Base-by-base conservation (phyloP, 768 basidiomycete species). In the Hypsizygus marmoreus region DNA sequence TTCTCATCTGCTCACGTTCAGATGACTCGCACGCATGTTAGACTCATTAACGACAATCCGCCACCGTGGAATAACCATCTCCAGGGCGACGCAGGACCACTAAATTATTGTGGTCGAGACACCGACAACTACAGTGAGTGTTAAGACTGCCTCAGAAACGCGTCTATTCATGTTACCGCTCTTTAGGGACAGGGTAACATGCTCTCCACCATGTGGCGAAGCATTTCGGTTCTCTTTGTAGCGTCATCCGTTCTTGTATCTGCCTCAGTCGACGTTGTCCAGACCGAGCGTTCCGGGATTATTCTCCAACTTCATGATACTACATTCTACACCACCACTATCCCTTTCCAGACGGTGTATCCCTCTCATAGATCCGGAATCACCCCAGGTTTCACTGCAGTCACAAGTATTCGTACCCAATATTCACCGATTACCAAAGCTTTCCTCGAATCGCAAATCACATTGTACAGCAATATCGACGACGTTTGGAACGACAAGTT, bases 401-500 rank as follows among this genome's bases (percentile, higher is more conserved):
- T 55, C 1, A 70, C 68, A 2, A 59, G 61, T 33, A 54, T 70
- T 34, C 54, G 57, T 28, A 41, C 61, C 6, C 54, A 42, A 14
- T 50, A 54, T 39, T 56, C 62, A 17, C 56, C 57, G 1, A 62
- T 65, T 42, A 66, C 61, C 8, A 54, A 55, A 23, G 42, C 54
- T 10, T 58, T 58, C 45, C 56, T 70, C 6, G 51, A 64, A 40
- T 36, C 56, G 0, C 62, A 65, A 30, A 45, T 67, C 6, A 29
- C 51, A 4, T 14, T 54, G 11, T 68, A 54, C 34, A 42, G 40
- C n/a, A 41, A 45, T 11, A 38, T 60, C 22, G 69, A 71, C 36
- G 68, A 71, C 50, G 67, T 68, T 2, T 70, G 67, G 68, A 64
- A 50, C 6, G 51, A 59, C 7, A 24, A 40, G 5, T 69, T 69